A percentile compares a stretch with the other conserved stretches of the same genome.
These are phyloP conservation scores for Lodderomyces pseudojiufengensis DNA, from an alignment of 1,139 yeast genomes.

Conservation along the genomic window DNA sequence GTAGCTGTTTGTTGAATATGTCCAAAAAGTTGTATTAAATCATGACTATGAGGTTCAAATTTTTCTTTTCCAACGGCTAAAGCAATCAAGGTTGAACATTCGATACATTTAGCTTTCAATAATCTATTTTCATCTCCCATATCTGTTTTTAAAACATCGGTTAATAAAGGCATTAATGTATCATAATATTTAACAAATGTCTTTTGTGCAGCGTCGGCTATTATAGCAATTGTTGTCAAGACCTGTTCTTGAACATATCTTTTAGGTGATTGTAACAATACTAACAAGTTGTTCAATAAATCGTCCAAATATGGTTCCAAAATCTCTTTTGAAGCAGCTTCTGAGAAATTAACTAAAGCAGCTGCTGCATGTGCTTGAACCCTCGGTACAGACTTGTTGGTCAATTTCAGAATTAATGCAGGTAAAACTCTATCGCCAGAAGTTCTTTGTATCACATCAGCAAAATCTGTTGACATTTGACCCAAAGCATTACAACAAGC, in stretches of 20 bases:
- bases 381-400: constrained; percentile 69
- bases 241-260: constrained; percentile 97
- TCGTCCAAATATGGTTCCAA: constrained; percentile 88
- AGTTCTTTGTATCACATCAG: constrained; percentile 79
- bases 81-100: constrained; percentile 92
- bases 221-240: constrained; percentile 91
- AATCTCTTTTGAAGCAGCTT: constrained; percentile 81
- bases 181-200: constrained; percentile 90
- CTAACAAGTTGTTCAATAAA: constrained; percentile 68
- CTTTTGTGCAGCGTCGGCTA: constrained; percentile 96
- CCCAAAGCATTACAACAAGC: constrained; percentile 97
- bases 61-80: constrained; percentile 95
- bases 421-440: constrained; percentile 80
- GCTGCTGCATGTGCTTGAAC: constrained; percentile 99
- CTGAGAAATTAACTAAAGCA: constrained; percentile 91
- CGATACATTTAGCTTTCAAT: constrained; percentile 89
- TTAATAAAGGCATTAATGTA: constrained; percentile 86
- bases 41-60: constrained; percentile 72
- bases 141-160: constrained; percentile 75
- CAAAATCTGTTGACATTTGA: constrained; percentile 97
- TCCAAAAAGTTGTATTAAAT: constrained; percentile 70
- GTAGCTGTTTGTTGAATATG: constrained; percentile 60
- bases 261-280: constrained; percentile 77
- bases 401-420: constrained; percentile 78
- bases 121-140: constrained; percentile 76